Percentiles rank a stretch among this genome's conserved stretches.
These are phyloP conservation scores for Salix dunnii DNA, from an alignment of 345 rosid species.

Conservation along the genomic window DNA sequence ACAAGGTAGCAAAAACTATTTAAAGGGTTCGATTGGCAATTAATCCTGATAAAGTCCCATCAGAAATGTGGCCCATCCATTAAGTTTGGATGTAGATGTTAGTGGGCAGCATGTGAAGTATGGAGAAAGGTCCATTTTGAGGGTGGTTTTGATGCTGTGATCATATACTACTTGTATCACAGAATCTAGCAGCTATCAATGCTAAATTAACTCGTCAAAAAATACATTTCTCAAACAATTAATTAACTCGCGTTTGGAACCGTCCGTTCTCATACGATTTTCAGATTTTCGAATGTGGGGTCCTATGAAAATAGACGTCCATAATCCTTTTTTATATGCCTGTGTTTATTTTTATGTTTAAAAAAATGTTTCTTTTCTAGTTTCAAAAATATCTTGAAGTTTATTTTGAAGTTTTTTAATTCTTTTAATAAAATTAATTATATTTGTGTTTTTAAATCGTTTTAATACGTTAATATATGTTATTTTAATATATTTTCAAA, in stretches of 20 bases:
- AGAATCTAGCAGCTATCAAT: not conserved
- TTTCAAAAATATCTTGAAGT: too few species aligned
- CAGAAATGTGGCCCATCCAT: conserved; percentile 37
- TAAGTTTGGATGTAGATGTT: conserved; percentile 41
- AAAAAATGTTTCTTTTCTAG: too few species aligned
- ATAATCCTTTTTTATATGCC: too few species aligned
- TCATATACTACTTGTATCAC: not conserved
- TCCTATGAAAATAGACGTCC: too few species aligned
- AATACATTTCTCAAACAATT: not conserved
- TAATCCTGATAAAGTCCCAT: conserved; percentile 35
- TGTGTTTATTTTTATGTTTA: too few species aligned
- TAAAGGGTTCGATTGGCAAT: not conserved
- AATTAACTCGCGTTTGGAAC: not conserved
- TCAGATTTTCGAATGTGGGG: too few species aligned
- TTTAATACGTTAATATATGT: too few species aligned
- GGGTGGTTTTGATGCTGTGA: not conserved
- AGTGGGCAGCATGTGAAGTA: conserved; percentile 55
- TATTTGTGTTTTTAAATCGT: too few species aligned
- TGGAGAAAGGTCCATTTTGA: conserved; percentile 36
- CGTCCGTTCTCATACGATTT: not conserved
- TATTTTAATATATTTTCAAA: too few species aligned
- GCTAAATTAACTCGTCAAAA: conserved; percentile 4
- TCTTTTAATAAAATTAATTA: too few species aligned
- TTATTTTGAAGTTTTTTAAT: too few species aligned
- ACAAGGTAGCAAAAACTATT: conserved; percentile 20